A percentile compares a stretch with the other conserved stretches of the same genome.
Conservation (phyloP, 176 grass and related monocot species). For the Cenchrus fungigraminus region DNA sequence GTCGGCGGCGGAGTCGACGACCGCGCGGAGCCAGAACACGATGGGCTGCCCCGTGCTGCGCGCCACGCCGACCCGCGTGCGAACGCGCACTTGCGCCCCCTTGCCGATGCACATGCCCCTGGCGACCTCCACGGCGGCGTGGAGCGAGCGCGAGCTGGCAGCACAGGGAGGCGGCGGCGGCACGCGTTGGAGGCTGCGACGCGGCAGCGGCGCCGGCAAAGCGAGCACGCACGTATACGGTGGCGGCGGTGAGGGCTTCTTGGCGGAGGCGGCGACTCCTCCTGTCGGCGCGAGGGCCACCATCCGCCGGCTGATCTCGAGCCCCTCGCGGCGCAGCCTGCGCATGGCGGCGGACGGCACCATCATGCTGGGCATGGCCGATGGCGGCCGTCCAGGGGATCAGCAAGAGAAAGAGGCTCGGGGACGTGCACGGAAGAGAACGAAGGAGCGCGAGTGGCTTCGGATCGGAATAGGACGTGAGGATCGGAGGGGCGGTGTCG, state of each 20-base stretch:
- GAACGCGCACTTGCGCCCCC: slow-evolving; percentile 9
- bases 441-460: background rate
- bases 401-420: background rate
- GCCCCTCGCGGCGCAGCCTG: background rate
- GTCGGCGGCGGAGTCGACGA: background rate
- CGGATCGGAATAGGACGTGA: background rate
- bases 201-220: too few relatives aligned
- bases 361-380: background rate
- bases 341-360: background rate
- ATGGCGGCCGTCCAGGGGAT: background rate
- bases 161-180: background rate
- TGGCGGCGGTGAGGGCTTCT: too few relatives aligned
- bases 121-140: background rate
- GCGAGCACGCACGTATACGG: too few relatives aligned
- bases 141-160: background rate
- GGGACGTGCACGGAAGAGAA: background rate
- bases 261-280: too few relatives aligned
- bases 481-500: background rate
- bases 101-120: background rate
- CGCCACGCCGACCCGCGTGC: background rate
- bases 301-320: background rate
- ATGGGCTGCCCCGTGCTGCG: background rate
- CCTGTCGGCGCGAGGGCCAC: background rate
- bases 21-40: background rate
- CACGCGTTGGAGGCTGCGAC: too few relatives aligned